Conservation (phyloP, 225 moss, liverwort and hornwort species). For the Pseudoscleropodium purum region DNA sequence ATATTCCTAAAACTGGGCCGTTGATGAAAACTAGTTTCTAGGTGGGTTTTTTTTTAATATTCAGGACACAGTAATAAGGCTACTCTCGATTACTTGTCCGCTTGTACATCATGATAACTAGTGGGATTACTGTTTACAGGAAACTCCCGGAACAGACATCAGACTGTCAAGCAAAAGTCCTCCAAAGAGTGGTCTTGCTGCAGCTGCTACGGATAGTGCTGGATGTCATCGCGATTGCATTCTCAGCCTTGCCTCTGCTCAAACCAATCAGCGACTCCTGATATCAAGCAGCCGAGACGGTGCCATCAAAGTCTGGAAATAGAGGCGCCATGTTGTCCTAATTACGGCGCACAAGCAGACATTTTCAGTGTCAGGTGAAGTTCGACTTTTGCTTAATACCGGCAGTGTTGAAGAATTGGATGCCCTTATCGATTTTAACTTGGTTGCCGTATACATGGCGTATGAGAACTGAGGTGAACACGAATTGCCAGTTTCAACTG, state of each 20-base stretch:
- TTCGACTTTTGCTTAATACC: background rate
- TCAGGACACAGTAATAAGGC: background rate
- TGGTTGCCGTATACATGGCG: background rate
- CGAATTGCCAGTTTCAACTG: background rate
- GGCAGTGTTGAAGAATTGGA: background rate
- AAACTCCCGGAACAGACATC: slow-evolving; percentile 30
- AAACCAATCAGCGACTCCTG: slow-evolving; percentile 77
- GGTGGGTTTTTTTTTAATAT: background rate
- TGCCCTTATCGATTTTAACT: background rate
- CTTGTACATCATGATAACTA: background rate
- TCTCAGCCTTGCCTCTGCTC: slow-evolving; percentile 78
- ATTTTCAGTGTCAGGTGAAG: background rate
- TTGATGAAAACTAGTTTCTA: background rate
- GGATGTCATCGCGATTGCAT: slow-evolving; percentile 95
- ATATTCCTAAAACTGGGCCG: background rate
- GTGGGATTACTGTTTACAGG: slow-evolving; percentile 25
- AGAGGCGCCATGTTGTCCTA: background rate
- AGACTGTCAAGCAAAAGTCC: slow-evolving; percentile 34
- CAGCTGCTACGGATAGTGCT: slow-evolving; percentile 81
- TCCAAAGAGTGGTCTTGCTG: slow-evolving; percentile 56
- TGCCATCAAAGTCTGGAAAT: slow-evolving; percentile 95
- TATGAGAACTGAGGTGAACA: background rate
- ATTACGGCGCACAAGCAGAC: background rate
- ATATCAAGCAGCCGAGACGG: slow-evolving; percentile 93
- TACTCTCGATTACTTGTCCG: background rate